Conservation (phyloP, 2,329 filamentous ascomycete genomes). For the Colletotrichum coccodes region DNA sequence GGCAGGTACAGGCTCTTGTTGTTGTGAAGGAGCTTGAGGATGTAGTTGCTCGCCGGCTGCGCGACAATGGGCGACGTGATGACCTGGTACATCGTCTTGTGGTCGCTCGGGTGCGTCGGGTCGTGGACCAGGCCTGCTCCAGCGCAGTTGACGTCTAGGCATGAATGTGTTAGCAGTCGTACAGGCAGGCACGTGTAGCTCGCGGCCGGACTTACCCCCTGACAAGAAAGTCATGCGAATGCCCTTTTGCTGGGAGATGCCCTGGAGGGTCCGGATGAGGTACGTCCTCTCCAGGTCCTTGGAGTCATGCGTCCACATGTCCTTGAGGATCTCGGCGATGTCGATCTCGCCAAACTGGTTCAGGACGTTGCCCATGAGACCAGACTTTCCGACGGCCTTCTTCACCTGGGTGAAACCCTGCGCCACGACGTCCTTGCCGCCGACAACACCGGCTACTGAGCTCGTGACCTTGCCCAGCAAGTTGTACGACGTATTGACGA, state of each 20-base stretch:
- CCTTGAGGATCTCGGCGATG: conserved; percentile 90
- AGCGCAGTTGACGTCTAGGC: conserved; percentile 82
- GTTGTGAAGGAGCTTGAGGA: conserved; percentile 95
- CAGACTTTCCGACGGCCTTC: conserved; percentile 94
- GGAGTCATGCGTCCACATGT: conserved; percentile 98
- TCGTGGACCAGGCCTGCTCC: conserved; percentile 96
- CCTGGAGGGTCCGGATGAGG: conserved; percentile 93
- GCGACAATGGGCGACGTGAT: conserved; percentile 95
- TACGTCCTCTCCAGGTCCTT: conserved; percentile 98
- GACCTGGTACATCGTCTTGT: conserved; percentile 99
- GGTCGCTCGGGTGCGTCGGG: conserved; percentile 87
- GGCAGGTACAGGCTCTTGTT: conserved; percentile 93
- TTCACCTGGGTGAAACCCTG: conserved; percentile 96
- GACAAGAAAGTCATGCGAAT: conserved; percentile 97
- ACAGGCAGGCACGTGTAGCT: not conserved
- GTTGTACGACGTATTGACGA: conserved; percentile 96
- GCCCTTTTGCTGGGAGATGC: conserved; percentile 93
- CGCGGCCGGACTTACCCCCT: conserved; percentile 67
- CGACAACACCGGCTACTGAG: conserved; percentile 93
- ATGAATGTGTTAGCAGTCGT: conserved; percentile 35
- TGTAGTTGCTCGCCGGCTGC: conserved; percentile 83
- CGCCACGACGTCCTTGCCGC: conserved; percentile 91
- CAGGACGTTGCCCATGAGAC: conserved; percentile 93
- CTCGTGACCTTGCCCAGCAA: conserved; percentile 94
- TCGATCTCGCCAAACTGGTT: conserved; percentile 98